Percentiles rank a stretch among this genome's conserved stretches.
Conservation (phyloP, 192 early-diverging fungal genomes). For the Backusella parvicylindrica region DNA sequence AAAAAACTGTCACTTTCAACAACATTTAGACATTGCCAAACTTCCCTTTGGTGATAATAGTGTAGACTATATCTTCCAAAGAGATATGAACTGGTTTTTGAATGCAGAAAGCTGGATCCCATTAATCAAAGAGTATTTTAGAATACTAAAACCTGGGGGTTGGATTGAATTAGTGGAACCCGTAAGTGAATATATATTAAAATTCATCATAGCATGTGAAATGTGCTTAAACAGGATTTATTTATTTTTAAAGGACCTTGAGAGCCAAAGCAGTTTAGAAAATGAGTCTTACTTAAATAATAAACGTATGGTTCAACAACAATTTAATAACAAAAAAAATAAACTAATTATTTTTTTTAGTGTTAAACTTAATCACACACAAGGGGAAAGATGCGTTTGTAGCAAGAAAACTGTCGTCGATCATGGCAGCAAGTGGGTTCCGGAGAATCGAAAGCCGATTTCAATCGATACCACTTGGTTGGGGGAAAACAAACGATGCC, state of each 20-base stretch:
- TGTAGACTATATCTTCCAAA: conserved; percentile 7
- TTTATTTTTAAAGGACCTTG: conserved; percentile 19
- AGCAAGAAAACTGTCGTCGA: conserved; percentile 19
- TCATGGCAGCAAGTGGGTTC: conserved; percentile 23
- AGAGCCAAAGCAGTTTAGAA: conserved; percentile 12
- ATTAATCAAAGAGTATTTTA: neutral
- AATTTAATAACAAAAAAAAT: neutral
- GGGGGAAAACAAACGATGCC: conserved; percentile 12
- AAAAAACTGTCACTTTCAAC: neutral
- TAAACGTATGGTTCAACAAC: conserved; percentile 19
- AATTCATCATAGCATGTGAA: neutral
- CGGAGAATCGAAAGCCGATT: conserved; percentile 29
- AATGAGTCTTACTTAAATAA: conserved; percentile 22
- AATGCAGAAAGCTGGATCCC: neutral
- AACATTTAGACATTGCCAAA: neutral
- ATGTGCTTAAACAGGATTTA: neutral
- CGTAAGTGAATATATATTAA: neutral
- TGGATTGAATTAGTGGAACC: conserved; percentile 12
- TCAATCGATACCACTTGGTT: conserved; percentile 31
- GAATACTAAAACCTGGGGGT: conserved; percentile 17
- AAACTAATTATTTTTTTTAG: neutral
- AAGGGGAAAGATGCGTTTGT: conserved; percentile 27
- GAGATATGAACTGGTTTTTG: neutral
- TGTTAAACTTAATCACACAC: neutral
- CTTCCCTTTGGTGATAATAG: conserved; percentile 2